Evolutionary conservation across 805 yeast genomes (phyloP), one percentile per base, ranked within the genome.

Genomic region (Candida boleticola): DNA sequence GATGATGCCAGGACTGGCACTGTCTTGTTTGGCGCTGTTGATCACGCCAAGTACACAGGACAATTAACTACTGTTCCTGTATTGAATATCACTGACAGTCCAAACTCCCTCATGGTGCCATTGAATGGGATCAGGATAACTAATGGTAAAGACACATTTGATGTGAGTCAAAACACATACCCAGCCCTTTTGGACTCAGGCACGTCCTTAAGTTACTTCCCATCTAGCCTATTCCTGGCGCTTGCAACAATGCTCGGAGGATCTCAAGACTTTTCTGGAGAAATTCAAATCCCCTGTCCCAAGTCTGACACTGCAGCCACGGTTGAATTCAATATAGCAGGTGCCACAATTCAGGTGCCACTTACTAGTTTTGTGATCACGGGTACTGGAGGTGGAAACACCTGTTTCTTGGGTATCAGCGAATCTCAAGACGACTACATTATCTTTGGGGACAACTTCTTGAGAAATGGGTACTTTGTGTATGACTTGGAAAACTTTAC

Each of bases 401-500:
- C 7, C 14, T 29, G 31, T 17, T 29, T 29, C 14, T 29, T 29
- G 31, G 31, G 31, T 13, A 29, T 17, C 14, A n/a, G 14, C 11
- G 14, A 29, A 7, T 13, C 17, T 13, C 5, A 6, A 29, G 31
- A 29, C 5, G 14, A 17, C 14, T 29, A 7, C 31, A 29, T 64
- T 14, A 69, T 82, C 41, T 64, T 85, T 30, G 93, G 93, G 9
- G 89, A 83, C 55, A 73, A 76, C 36, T 76, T 85, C 54, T 61
- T 85, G 49, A 69, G 86, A 40, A 72, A 76, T 42, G 82, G 82
- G 2, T 84, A 82, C 57, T 71, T 80, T 22, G 86, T 82, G 13
- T 82, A 75, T 58, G 84, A 85, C 58, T 61, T 82, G 39, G 86
- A 80, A 23, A 74, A 74, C 53, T 68, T 10, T n/a, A 29, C 31